Evolutionary conservation across 805 yeast genomes (phyloP).

Genomic region (Cyberlindnera japonica): DNA sequence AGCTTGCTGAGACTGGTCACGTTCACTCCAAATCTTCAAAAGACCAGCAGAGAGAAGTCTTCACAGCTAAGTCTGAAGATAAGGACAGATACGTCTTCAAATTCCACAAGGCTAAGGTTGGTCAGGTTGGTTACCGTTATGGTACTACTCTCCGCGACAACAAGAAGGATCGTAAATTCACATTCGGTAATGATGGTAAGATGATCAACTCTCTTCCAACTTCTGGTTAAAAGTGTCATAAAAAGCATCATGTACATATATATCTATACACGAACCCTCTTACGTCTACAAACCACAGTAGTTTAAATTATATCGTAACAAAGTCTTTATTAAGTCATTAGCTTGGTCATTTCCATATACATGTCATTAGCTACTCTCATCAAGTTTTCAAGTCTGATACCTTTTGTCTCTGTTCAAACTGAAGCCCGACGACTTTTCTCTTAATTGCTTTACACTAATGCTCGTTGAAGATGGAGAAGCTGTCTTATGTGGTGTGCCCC

Average conservation of each 20-base stretch:
- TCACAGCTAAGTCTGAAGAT: conserved; percentile 40
- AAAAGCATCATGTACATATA: conserved; percentile 2
- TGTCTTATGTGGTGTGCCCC: conserved; percentile 16
- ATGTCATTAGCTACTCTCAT: not conserved
- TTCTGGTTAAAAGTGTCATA: conserved; percentile 21
- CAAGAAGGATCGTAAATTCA: conserved; percentile 76
- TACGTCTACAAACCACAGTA: not conserved
- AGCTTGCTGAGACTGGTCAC: conserved; percentile 57
- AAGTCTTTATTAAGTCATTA: not conserved
- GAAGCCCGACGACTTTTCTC: conserved; percentile 27
- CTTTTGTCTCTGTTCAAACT: conserved; percentile 22
- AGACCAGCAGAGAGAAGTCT: conserved; percentile 34
- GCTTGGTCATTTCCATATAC: not conserved
- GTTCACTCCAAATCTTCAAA: conserved; percentile 35
- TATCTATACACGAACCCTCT: not conserved
- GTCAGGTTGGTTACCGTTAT: conserved; percentile 85
- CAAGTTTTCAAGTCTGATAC: conserved; percentile 4
- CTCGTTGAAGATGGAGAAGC: conserved; percentile 9
- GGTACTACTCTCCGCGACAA: conserved; percentile 89
- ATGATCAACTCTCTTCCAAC: conserved; percentile 32
- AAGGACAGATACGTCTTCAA: conserved; percentile 65
- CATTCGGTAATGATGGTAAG: conserved; percentile 65
- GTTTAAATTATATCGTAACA: no score
- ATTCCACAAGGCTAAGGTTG: conserved; percentile 75
- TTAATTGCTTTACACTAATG: conserved; percentile 11